These are phyloP conservation scores for Ustilago lituana DNA, from an alignment of 1,284 basidiomycete genomes.

Conservation along the genomic window DNA sequence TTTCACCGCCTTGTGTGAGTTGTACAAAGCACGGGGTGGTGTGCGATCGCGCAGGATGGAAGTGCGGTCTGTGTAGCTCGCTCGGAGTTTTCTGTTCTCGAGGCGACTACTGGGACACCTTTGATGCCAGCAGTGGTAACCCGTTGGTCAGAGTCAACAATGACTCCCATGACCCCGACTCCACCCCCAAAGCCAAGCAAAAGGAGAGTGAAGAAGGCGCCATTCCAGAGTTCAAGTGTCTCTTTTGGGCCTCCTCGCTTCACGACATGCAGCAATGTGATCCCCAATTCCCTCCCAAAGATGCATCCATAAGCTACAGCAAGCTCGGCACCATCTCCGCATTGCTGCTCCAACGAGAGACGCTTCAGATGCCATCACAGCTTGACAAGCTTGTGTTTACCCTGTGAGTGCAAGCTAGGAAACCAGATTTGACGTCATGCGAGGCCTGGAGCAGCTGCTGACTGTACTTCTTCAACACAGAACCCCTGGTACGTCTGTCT, in stretches of 20 bases:
- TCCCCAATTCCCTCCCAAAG: constrained; percentile 11
- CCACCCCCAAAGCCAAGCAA: background rate
- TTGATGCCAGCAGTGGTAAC: constrained; percentile 1
- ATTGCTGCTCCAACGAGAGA: background rate
- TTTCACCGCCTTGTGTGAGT: constrained; percentile 5
- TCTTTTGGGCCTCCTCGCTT: constrained; percentile 26
- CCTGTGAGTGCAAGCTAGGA: constrained; percentile 11
- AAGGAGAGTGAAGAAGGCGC: background rate
- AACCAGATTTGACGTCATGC: background rate
- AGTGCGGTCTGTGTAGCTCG: background rate
- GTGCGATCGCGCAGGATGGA: constrained; percentile 8
- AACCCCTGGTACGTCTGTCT: constrained; percentile 19
- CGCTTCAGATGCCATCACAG: background rate
- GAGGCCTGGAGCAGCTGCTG: background rate
- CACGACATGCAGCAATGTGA: constrained; percentile 30
- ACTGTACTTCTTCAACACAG: background rate
- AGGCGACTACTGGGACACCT: background rate
- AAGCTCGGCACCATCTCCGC: constrained; percentile 10
- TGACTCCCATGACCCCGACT: too few relatives aligned
- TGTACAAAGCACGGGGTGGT: background rate
- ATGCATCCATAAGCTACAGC: background rate
- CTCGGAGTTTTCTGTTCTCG: background rate
- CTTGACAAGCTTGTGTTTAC: background rate
- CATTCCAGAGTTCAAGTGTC: background rate
- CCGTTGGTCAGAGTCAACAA: too few relatives aligned